Percentiles rank a stretch among this genome's conserved stretches.
These are phyloP conservation scores for Penicillium canescens DNA, from an alignment of 495 filamentous ascomycete genomes.

Conservation along the genomic window DNA sequence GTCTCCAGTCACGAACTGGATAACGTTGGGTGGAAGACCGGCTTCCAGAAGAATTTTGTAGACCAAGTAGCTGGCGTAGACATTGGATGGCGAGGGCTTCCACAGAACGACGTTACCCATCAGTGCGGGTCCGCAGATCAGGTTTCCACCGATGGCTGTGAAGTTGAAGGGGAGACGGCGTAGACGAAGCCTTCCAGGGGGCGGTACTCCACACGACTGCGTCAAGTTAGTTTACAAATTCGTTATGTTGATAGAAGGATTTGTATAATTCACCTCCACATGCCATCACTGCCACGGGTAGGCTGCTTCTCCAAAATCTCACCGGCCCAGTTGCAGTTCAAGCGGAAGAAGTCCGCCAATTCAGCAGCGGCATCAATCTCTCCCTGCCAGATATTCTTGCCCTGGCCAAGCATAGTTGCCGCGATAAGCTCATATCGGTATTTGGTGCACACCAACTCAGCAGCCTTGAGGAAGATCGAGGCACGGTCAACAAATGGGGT, in stretches of 20 bases:
- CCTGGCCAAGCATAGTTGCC: conserved; percentile 91
- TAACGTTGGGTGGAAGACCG: conserved; percentile 74
- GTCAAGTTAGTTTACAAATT: background rate
- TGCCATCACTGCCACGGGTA: conserved; percentile 51
- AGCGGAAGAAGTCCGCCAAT: conserved; percentile 83
- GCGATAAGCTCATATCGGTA: conserved; percentile 95
- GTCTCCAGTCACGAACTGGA: conserved; percentile 82
- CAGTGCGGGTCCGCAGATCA: conserved; percentile 70
- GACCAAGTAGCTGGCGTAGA: conserved; percentile 72
- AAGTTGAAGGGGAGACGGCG: conserved; percentile 86
- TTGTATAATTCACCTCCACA: conserved; percentile 62
- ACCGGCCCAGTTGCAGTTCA: conserved; percentile 76
- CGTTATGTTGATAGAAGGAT: background rate
- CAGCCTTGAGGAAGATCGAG: conserved; percentile 90
- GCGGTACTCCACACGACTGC: conserved; percentile 69
- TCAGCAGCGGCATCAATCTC: conserved; percentile 96
- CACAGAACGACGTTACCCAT: conserved; percentile 87
- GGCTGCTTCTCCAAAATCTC: conserved; percentile 76
- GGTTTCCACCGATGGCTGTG: conserved; percentile 80
- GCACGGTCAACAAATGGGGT: conserved; percentile 87
- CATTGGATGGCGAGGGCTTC: conserved; percentile 81
- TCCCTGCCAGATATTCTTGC: conserved; percentile 96
- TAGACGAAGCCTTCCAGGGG: conserved; percentile 88
- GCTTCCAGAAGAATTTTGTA: conserved; percentile 88
- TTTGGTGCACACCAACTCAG: conserved; percentile 82